Base-by-base conservation (phyloP, 1,139 yeast species). In the Cylindricascospora bacillispora region DNA sequence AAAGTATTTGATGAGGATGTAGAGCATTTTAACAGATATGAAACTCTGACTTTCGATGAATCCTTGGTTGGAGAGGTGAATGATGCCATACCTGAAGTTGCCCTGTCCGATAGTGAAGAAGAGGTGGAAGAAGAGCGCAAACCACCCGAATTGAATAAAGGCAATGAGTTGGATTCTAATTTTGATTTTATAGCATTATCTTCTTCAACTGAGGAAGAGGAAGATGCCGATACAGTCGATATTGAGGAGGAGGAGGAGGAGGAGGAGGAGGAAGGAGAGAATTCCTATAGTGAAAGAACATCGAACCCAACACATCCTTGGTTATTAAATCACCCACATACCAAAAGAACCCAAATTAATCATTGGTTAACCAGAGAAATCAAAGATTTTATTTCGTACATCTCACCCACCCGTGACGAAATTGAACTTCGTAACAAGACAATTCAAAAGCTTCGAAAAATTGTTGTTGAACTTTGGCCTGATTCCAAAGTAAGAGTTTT, bases 291-390 rank as follows among this genome's bases (percentile, higher is more conserved):
- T 15, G 32, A 35, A 13, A 31, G 33, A 16, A 38, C 37, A 27
- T 37, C 38, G 14, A 55, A 62, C 28, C 54, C 65, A 0, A 65
- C 67, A 27, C 79, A 61, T 43, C 94, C 95, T 0, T 83, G 95
- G 95, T 67, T 83, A 19, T 63, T 73, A 35, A 72, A 75, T 39
- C 80, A 74, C 41, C 82, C 77, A 43, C 89, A 79, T 47, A 73
- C 83, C 2, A 67, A 62, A 31, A 83, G 78, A 49, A 65, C 69
- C 46, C 86, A 79, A 43, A 71, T 83, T 18, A 78, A 86, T 1
- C 93, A 81, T 44, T 82, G 94, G 92, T 63, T 89, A 17, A 80
- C 93, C 2, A 63, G 70, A 58, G 99, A 89, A 52, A 82, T 89
- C 45, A 70, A 69, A 43, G 95, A 85, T 47, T 89, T 86, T 51